Base-by-base conservation (phyloP, 768 basidiomycete species). In the Leccinum sublutescens region DNA sequence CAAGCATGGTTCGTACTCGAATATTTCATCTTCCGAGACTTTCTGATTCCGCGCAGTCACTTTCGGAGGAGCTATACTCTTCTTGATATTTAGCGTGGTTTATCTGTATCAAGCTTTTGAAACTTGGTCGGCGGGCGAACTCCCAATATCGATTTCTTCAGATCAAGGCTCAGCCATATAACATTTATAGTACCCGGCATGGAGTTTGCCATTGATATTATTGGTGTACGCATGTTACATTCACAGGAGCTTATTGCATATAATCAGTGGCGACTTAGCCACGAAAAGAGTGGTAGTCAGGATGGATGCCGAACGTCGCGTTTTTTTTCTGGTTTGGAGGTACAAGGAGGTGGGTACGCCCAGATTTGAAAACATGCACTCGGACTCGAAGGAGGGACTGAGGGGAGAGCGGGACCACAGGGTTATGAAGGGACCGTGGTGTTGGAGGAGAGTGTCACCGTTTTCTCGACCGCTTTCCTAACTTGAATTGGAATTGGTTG, bases 61-160 rank as follows among this genome's bases (percentile, higher is more conserved):
- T 0, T 79, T 91, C 27, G 85, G 87, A 50, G 93, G 92, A n/a
- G 85, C 91, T 0, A 72, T 78, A 5, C 83, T 95, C 8, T 95
- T 97, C 80, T 75, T 95, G 40, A 70, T 94, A 31, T 97, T 97
- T 67, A 87, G 91, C 7, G 68, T 90, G 51, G 78, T 93, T 61
- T 93, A 93, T 75, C 78, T 91, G 45, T 84, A 84, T 65, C 88
- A 90, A 68, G 83, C 86, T 11, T 80, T 81, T 51, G 62, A 49
- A 17, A 50, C 40, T 8, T 43, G 40, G 40, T 67, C 64, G 25
- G 50, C 58, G 11, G 68, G 67, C 19, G 71, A 69, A 43, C 38
- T 64, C 5, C 21, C 61, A 6, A 67, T 71, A 55, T 54, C 62
- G 4, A 50, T 67, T 21, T 9, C 33, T 12, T 36, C 60, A 49